These are phyloP conservation scores for Solanum corneliomulleri DNA, from an alignment of 257 asterid species.

Conservation along the genomic window DNA sequence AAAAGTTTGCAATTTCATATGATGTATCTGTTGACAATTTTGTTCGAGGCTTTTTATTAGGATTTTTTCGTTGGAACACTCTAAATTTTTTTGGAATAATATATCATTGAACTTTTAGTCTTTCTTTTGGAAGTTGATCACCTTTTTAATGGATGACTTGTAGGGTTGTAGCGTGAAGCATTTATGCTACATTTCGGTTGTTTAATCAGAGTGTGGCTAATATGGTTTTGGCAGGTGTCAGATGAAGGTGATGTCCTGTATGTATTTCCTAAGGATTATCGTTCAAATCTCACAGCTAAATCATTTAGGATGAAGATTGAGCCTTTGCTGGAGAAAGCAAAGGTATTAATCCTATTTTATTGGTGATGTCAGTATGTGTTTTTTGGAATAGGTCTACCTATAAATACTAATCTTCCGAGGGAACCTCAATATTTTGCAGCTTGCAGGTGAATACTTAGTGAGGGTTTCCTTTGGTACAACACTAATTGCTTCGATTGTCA, in stretches of 20 bases:
- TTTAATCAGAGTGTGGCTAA: not conserved
- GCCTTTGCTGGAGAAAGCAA: conserved; percentile 74
- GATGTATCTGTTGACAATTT: not conserved
- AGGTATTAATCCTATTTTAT: conserved; percentile 34
- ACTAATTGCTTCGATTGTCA: conserved; percentile 79
- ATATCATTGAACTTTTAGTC: not conserved
- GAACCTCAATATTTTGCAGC: conserved; percentile 29
- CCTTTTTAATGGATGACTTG: not conserved
- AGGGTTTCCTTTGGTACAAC: conserved; percentile 99
- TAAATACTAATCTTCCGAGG: not conserved
- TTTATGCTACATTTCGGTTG: not conserved
- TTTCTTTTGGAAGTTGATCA: not conserved
- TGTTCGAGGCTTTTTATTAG: not conserved
- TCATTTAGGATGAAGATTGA: conserved; percentile 66
- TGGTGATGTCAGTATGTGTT: conserved; percentile 1
- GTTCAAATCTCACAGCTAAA: conserved; percentile 69
- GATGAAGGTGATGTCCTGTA: conserved; percentile 93
- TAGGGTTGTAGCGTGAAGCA: not conserved
- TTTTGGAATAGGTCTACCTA: not conserved
- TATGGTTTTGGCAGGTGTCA: conserved; percentile 56
- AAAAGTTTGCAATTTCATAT: not conserved
- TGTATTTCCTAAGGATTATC: conserved; percentile 73
- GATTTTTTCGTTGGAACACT: not conserved
- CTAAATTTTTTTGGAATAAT: not conserved
- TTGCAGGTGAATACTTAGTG: conserved; percentile 73